Evolutionary conservation across 169 alveolate species (phyloP), one percentile per base, ranked within the genome.

Genomic region (Babesia caballi): DNA sequence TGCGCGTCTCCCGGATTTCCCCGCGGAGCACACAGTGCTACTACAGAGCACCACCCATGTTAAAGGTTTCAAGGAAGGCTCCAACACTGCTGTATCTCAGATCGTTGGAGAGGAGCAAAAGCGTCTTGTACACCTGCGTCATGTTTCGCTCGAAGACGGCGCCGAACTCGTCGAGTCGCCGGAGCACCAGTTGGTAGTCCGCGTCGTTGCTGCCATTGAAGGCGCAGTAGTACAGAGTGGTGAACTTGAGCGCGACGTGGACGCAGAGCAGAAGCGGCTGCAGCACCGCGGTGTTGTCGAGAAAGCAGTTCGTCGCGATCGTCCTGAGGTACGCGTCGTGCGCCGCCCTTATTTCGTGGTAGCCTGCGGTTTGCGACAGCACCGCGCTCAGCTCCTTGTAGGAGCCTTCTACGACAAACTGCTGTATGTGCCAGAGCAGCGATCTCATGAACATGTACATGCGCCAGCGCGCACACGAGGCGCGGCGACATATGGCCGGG

Each of bases 251-350:
- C 15, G 63, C 7, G 17, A 33, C 35, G 41, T 63, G 61, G 12
- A 40, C 51, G 50, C 73, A 63, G 4, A 36, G 41, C 30, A 63
- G 42, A 15, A 63, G 17, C 23, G 73, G 73, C 50, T 63, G 61
- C 47, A 63, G 8, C 7, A 63, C 61, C 11, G 44, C 21, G 23
- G n/a, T 27, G n/a, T 63, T 25, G 35, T 63, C 51, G n/a, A 63
- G 49, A 27, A 63, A 63, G 50, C 73, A 63, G 73, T 63, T 63
- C 17, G 38, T 32, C 0, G 73, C 73, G 28, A 63, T 33, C 11
- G 25, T 6, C 50, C n/a, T 3, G 0, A 63, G 52, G 46, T 77
- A 61, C 32, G n/a, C 35, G 51, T 77, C 73, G 25, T 77, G 85
- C 21, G 41, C 67, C 32, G 57, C 38, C 33, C 54, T 77, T 28